A percentile compares a stretch with the other conserved stretches of the same genome.
phyloP scores from a whole-genome alignment of 2,329 filamentous ascomycete genomes.

The Neonectria magnoliae region DNA sequence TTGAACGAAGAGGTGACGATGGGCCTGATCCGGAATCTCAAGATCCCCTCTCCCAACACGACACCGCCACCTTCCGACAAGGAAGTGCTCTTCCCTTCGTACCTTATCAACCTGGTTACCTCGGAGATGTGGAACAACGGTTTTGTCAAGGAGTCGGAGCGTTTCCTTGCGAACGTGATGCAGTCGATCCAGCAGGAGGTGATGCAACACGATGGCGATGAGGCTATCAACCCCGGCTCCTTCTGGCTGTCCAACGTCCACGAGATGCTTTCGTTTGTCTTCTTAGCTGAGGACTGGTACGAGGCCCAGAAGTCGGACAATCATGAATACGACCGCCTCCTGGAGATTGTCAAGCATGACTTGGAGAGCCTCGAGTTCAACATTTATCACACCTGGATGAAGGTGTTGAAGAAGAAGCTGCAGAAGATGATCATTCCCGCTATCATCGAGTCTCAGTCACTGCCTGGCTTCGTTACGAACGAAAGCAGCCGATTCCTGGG shows the following conservation, averaged over 20 bases:
- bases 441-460: slow-evolving; percentile 98
- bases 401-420: slow-evolving; percentile 98
- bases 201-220: slow-evolving; percentile 98
- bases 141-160: slow-evolving; percentile 98
- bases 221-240: slow-evolving; percentile 94
- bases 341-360: slow-evolving; percentile 99
- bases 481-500: slow-evolving; percentile 98
- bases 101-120: slow-evolving; percentile 98
- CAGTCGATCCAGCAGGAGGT: slow-evolving; percentile 99
- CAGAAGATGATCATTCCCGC: slow-evolving; percentile 99
- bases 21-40: slow-evolving; percentile 94
- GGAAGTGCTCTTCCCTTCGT: slow-evolving; percentile 97
- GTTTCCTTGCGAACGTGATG: slow-evolving; percentile 99
- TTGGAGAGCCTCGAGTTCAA: slow-evolving; percentile 99
- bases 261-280: slow-evolving; percentile 99
- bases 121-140: slow-evolving; percentile 99
- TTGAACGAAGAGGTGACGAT: slow-evolving; percentile 97
- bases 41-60: slow-evolving; percentile 89
- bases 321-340: slow-evolving; percentile 95
- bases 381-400: slow-evolving; percentile 99
- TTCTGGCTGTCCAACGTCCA: slow-evolving; percentile 99
- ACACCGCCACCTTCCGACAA: slow-evolving; percentile 95
- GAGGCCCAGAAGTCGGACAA: slow-evolving; percentile 99
- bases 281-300: slow-evolving; percentile 99
- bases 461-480: slow-evolving; percentile 98